These are phyloP conservation scores for Vicia sativa DNA, from an alignment of 306 rosid species.

Conservation along the genomic window DNA sequence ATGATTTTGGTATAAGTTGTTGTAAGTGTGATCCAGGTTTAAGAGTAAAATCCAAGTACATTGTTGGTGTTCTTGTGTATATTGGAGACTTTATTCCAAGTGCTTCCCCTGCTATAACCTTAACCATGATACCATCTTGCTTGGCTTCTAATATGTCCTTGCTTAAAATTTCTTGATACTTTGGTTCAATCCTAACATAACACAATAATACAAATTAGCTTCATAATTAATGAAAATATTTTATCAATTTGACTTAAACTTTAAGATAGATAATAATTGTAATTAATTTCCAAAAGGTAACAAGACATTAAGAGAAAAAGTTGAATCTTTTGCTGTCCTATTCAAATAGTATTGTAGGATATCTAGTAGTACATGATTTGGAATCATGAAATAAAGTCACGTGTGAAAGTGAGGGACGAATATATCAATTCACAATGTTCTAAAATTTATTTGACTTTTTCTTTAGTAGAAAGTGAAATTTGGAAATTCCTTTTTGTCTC, in stretches of 20 bases:
- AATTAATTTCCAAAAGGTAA: conserved; percentile 21
- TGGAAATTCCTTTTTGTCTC: conserved; percentile 39
- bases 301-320: conserved; percentile 19
- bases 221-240: conserved; percentile 20
- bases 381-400: conserved; percentile 40
- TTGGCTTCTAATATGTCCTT: conserved; percentile 70
- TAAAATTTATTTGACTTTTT: conserved; percentile 34
- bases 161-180: conserved; percentile 80
- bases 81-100: conserved; percentile 83
- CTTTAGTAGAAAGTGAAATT: conserved; percentile 16
- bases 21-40: conserved; percentile 71
- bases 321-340: conserved; percentile 37
- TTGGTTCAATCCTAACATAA: conserved; percentile 81
- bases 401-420: conserved; percentile 29
- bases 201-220: conserved; percentile 10
- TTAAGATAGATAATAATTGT: conserved; percentile 20
- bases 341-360: too few relatives aligned
- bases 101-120: conserved; percentile 93
- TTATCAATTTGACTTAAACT: conserved; percentile 14
- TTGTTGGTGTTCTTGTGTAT: conserved; percentile 88
- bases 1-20: conserved; percentile 71
- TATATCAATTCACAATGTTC: conserved; percentile 15
- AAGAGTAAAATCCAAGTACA: conserved; percentile 89
- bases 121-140: conserved; percentile 77
- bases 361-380: conserved; percentile 46